Base-by-base conservation (phyloP, 2,329 filamentous ascomycete species). In the Talaromyces sp. region DNA sequence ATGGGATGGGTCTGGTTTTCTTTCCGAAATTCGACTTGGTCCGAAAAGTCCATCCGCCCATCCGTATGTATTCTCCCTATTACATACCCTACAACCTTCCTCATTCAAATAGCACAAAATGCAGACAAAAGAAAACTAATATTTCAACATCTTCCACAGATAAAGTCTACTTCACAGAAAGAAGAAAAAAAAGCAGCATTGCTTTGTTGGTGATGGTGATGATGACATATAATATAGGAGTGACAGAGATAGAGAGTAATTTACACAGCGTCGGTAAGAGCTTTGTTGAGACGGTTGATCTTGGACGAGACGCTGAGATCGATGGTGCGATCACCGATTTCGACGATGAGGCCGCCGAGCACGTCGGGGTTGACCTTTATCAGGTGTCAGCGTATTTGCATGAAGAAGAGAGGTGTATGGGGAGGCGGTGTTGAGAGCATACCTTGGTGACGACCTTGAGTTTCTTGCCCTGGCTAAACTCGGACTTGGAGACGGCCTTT, bases 221-320 rank as follows among this genome's bases (percentile, higher is more conserved):
- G 27, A 31, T 53, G 56, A 59, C 36, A 59, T 45, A 45, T 59
- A 59, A 59, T 45, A 59, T 59, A 59, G 36, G 11, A n/a, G 38
- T 34, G n/a, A 36, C 11, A 36, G 34, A 19, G n/a, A 19, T 34
- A 40, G 10, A 17, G 34, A 49, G 71, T 73, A 77, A 80, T 93
- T 91, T 97, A 99, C 91, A 99, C 86, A 81, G 90, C 87, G 83
- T 99, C 95, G 74, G 87, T 93, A 78, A 99, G 91, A 80, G 97
- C 89, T 90, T 98, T 99, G 92, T 99, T 99, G 88, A 99, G 92
- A 89, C 93, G 96, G 80, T 91, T 87, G 82, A 99, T 90, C 87
- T 94, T 96, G 79, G 91, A 86, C 59, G 94, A 94, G 76, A 99
- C 93, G 62, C 51, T 67, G 63, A 67, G 68, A 63, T 70, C 70